These are phyloP conservation scores for Lasiodiplodia sp. DNA, from an alignment of 2,329 filamentous ascomycete species.

Conservation along the genomic window DNA sequence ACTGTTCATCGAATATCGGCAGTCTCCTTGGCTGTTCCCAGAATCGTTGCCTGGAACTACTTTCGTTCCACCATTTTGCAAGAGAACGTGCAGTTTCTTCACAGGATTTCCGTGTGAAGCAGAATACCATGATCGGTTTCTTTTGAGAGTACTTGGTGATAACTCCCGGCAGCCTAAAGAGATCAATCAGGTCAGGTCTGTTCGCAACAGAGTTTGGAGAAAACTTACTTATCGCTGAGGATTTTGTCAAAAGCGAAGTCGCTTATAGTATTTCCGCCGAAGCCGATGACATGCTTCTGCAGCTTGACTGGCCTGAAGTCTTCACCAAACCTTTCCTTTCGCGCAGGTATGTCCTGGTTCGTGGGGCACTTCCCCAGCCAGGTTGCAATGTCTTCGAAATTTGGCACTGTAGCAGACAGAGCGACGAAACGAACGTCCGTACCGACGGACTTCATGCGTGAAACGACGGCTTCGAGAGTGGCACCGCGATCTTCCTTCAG, in stretches of 20 bases:
- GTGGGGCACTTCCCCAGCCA: constrained; percentile 76
- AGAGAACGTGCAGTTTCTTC: constrained; percentile 72
- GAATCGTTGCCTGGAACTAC: constrained; percentile 59
- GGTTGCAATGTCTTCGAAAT: constrained; percentile 77
- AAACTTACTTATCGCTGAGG: constrained; percentile 65
- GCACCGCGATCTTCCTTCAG: constrained; percentile 81
- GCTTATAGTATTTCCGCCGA: constrained; percentile 64
- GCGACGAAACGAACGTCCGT: constrained; percentile 80
- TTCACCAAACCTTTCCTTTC: constrained; percentile 75
- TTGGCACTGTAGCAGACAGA: constrained; percentile 83
- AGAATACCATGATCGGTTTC: constrained; percentile 86
- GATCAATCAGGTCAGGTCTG: neutral
- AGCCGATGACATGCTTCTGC: constrained; percentile 79
- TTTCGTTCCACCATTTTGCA: constrained; percentile 69
- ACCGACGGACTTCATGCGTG: constrained; percentile 83
- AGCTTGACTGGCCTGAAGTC: constrained; percentile 81
- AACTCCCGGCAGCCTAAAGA: constrained; percentile 67
- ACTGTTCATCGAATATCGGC: constrained; percentile 63
- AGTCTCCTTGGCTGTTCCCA: constrained; percentile 68
- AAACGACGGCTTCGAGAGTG: constrained; percentile 83
- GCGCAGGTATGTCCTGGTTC: constrained; percentile 68
- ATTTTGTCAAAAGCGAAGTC: constrained; percentile 79
- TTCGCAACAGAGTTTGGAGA: constrained; percentile 11
- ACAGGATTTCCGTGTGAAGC: constrained; percentile 76
- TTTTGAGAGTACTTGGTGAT: constrained; percentile 70